Evolutionary conservation across 768 basidiomycete species (phyloP).

Genomic region (Suillus bovinus): DNA sequence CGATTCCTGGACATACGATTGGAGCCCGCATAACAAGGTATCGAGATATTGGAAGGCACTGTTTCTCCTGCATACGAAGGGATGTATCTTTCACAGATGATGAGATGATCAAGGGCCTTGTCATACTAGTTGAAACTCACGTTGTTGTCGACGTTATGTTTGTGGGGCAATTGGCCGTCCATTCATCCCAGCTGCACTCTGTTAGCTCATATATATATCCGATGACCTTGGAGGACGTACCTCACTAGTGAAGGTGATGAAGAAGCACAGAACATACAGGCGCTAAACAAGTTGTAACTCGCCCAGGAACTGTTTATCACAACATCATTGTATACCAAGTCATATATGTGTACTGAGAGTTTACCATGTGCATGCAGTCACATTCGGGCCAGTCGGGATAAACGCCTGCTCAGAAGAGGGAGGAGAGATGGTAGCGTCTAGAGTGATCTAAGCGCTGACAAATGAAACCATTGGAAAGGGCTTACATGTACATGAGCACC

Average conservation of each 20-base stretch:
- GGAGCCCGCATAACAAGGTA: conserved; percentile 27
- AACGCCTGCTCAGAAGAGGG: conserved; percentile 10
- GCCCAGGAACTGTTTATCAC: conserved; percentile 27
- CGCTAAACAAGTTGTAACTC: conserved; percentile 30
- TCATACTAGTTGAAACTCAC: conserved; percentile 11
- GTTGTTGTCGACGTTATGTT: conserved; percentile 18
- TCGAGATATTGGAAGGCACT: conserved; percentile 12
- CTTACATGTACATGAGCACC: conserved; percentile 22
- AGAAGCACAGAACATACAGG: conserved; percentile 23
- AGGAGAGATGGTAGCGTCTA: background rate
- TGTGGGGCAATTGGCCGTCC: conserved; percentile 19
- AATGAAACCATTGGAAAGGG: background rate
- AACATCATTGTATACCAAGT: background rate
- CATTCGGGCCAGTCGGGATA: conserved; percentile 17
- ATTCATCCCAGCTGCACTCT: conserved; percentile 22
- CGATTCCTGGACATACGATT: conserved; percentile 20
- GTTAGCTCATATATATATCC: conserved; percentile 6
- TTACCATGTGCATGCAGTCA: conserved; percentile 28
- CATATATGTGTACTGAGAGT: background rate
- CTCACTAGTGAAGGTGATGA: conserved; percentile 15
- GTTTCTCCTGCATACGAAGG: conserved; percentile 14
- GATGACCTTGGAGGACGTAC: conserved; percentile 10
- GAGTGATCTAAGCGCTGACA: no score
- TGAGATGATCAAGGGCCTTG: background rate
- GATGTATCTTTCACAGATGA: conserved; percentile 21